phyloP scores from a whole-genome alignment of 768 basidiomycete species.

The Termitomyces sp. region DNA sequence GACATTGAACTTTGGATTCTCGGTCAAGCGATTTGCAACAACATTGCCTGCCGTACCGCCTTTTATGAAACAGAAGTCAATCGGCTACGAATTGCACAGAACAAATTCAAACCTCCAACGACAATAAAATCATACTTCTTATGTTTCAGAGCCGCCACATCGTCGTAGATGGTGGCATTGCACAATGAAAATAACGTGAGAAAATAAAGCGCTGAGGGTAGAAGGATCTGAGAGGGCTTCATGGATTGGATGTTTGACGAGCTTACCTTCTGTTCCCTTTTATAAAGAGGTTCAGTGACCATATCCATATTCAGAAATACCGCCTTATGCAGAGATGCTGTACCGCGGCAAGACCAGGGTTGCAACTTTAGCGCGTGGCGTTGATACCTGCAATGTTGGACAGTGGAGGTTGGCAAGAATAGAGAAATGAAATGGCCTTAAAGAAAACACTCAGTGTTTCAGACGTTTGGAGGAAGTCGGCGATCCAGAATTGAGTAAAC shows the following conservation, averaged over 20 bases:
- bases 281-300: background rate
- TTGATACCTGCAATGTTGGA: too few relatives aligned
- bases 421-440: background rate
- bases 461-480: background rate
- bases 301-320: background rate
- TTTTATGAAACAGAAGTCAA: background rate
- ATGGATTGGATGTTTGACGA: background rate
- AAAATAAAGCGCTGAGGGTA: background rate
- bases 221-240: background rate
- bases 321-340: background rate
- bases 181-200: background rate
- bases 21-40: slow-evolving; percentile 14
- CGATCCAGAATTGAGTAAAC: background rate
- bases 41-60: slow-evolving; percentile 19
- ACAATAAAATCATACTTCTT: slow-evolving; percentile 18
- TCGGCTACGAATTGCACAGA: background rate
- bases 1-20: slow-evolving; percentile 10
- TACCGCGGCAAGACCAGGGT: slow-evolving; percentile 4
- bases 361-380: background rate
- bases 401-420: too few relatives aligned
- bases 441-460: background rate
- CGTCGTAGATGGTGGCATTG: slow-evolving; percentile 8
- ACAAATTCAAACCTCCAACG: slow-evolving; percentile 14
- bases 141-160: slow-evolving; percentile 7
- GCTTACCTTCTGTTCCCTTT: background rate